These are phyloP conservation scores for Lasiosphaeria miniovina DNA, from an alignment of 495 filamentous ascomycete species.

Conservation along the genomic window DNA sequence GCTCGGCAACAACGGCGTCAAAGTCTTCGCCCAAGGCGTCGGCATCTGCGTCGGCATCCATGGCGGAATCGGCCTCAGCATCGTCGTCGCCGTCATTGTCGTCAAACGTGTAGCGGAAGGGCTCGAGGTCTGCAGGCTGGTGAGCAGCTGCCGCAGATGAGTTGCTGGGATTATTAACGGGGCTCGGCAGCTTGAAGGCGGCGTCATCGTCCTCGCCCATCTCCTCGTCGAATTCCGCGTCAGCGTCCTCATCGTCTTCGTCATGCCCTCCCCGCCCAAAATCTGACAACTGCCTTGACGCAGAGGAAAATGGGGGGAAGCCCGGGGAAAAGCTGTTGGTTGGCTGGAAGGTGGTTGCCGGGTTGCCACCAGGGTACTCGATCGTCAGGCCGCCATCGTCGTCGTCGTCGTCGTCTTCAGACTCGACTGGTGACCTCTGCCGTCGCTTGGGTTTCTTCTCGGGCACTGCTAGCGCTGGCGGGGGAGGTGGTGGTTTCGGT, in stretches of 20 bases:
- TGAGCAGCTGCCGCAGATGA: not conserved
- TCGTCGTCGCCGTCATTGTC: conserved; percentile 29
- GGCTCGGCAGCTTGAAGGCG: conserved; percentile 33
- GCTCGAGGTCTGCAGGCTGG: not conserved
- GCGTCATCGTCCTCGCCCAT: conserved; percentile 29
- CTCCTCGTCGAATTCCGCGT: conserved; percentile 29
- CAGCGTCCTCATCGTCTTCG: conserved; percentile 37
- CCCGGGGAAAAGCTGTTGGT: conserved; percentile 34
- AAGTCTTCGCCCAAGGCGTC: conserved; percentile 27
- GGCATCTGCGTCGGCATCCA: conserved; percentile 17
- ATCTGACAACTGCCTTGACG: conserved; percentile 41
- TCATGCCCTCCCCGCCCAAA: conserved; percentile 35
- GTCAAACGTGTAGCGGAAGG: conserved; percentile 15
- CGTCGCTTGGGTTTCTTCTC: conserved; percentile 25
- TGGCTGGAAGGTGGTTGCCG: conserved; percentile 19
- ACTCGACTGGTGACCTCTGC: conserved; percentile 24
- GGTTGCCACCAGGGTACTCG: conserved; percentile 43
- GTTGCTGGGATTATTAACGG: conserved; percentile 25
- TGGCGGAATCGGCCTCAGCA: conserved; percentile 21
- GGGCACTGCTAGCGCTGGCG: conserved; percentile 18
- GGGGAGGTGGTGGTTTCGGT: conserved; percentile 10
- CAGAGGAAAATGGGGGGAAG: conserved; percentile 22
- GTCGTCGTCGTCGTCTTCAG: conserved; percentile 41
- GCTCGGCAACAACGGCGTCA: conserved; percentile 36
- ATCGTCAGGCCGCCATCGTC: conserved; percentile 44